These are phyloP conservation scores for Aspergillus leporis DNA, from an alignment of 495 filamentous ascomycete genomes.

Conservation along the genomic window DNA sequence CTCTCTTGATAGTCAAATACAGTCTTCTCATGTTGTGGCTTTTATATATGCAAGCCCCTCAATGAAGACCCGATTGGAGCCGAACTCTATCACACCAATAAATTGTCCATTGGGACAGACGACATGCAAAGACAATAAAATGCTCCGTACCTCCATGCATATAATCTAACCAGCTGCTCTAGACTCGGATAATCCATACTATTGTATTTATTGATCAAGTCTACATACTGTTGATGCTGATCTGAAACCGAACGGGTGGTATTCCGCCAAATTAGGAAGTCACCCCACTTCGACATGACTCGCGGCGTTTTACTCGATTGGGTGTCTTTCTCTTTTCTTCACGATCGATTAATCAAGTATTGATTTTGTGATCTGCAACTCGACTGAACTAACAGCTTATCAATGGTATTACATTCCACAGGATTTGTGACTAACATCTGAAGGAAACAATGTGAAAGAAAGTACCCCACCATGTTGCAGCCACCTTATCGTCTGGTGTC, in stretches of 20 bases:
- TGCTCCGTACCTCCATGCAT: too few species aligned
- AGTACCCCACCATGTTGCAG: slow-evolving; percentile 5
- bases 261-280: slow-evolving; percentile 6
- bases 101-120: too few species aligned
- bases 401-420: neutral
- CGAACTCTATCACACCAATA: too few species aligned
- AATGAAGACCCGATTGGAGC: too few species aligned
- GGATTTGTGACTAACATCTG: neutral
- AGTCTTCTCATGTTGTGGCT: too few species aligned
- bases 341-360: neutral
- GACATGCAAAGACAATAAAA: too few species aligned
- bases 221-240: slow-evolving; percentile 10
- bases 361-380: neutral
- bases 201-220: too few species aligned
- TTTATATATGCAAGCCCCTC: too few species aligned
- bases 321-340: neutral
- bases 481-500: slow-evolving; percentile 1
- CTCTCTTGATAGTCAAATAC: too few species aligned
- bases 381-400: neutral
- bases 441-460: neutral
- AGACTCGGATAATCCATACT: too few species aligned
- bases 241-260: slow-evolving; percentile 14
- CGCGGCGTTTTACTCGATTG: neutral
- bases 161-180: too few species aligned
- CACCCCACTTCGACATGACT: slow-evolving; percentile 12